These are phyloP conservation scores for Suillus tomentosus DNA, from an alignment of 768 basidiomycete genomes.

Conservation along the genomic window DNA sequence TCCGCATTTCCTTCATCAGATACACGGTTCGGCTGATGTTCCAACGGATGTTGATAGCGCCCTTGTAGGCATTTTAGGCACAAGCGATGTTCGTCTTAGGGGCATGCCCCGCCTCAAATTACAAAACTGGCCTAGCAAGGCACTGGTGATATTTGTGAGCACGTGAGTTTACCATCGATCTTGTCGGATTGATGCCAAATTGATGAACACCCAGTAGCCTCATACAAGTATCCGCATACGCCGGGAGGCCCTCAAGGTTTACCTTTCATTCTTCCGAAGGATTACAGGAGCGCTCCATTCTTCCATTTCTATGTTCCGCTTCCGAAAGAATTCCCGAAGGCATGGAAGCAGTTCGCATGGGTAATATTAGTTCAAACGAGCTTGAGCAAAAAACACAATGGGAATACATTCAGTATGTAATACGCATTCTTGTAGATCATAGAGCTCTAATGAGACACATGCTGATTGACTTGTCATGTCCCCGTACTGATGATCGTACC, in stretches of 20 bases:
- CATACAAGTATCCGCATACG: not conserved
- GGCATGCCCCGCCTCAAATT: not conserved
- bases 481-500: not conserved
- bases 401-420: slow-evolving; percentile 4
- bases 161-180: not conserved
- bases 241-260: not conserved
- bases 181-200: not conserved
- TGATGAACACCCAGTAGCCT: not conserved
- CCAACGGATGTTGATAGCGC: not conserved
- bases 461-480: not conserved
- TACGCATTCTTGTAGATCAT: not conserved
- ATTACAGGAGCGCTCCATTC: not conserved
- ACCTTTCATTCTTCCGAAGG: not conserved
- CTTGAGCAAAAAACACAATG: not conserved
- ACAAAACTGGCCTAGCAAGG: not conserved
- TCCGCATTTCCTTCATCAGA: not conserved
- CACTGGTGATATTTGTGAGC: not conserved
- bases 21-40: not conserved
- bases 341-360: not conserved
- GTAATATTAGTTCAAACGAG: not conserved
- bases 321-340: not conserved
- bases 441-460: not conserved
- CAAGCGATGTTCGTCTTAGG: not conserved
- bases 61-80: not conserved
- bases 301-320: not conserved